Evolutionary conservation across 164 flowering plant species (phyloP).

Genomic region (Umbellularia californica): DNA sequence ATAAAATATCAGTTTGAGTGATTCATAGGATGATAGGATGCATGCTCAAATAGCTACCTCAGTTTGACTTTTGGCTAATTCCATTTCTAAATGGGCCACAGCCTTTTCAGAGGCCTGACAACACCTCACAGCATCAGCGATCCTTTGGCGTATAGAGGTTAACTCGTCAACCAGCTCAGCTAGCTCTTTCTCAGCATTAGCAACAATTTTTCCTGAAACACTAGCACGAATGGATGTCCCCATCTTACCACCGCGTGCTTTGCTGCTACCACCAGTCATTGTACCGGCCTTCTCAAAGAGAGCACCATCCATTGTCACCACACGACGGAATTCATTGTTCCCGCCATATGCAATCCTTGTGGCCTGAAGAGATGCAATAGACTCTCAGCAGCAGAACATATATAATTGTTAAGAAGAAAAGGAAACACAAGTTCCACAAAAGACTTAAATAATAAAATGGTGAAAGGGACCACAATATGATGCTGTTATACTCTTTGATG

Average conservation of each 20-base stretch:
- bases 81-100: slow-evolving; percentile 59
- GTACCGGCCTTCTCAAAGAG: slow-evolving; percentile 94
- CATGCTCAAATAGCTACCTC: slow-evolving; percentile 45
- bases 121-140: slow-evolving; percentile 46
- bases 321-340: slow-evolving; percentile 69
- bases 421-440: not conserved
- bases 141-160: slow-evolving; percentile 42
- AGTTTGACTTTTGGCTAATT: slow-evolving; percentile 70
- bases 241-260: slow-evolving; percentile 96
- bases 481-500: not conserved
- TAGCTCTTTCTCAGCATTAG: slow-evolving; percentile 72
- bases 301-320: slow-evolving; percentile 92
- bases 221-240: slow-evolving; percentile 82
- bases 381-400: not conserved
- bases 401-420: not conserved
- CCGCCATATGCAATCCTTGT: slow-evolving; percentile 87
- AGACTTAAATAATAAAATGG: not conserved
- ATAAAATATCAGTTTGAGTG: not conserved
- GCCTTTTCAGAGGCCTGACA: slow-evolving; percentile 67
- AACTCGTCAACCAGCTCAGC: slow-evolving; percentile 45
- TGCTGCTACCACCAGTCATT: slow-evolving; percentile 95
- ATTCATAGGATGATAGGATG: not conserved
- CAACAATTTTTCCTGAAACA: slow-evolving; percentile 71
- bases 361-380: slow-evolving; percentile 43
- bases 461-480: not conserved